Conservation (phyloP, 768 basidiomycete species). For the Saitozyma sp. region DNA sequence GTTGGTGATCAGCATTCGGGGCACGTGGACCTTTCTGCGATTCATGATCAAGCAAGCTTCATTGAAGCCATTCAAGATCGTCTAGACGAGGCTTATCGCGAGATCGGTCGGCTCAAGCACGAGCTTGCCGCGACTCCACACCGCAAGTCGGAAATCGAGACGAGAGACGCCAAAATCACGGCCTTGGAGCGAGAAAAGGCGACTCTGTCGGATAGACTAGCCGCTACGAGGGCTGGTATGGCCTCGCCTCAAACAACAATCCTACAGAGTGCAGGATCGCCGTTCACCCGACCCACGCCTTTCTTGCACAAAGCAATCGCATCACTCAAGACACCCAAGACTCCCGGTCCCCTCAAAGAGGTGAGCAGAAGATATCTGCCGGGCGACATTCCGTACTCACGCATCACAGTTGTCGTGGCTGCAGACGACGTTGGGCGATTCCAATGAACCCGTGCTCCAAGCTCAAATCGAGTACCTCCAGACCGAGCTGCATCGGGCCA, state of each 20-base stretch:
- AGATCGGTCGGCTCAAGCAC: slow-evolving; percentile 44
- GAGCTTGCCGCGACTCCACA: slow-evolving; percentile 32
- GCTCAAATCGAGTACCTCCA: slow-evolving; percentile 45
- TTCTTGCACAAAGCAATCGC: slow-evolving; percentile 38
- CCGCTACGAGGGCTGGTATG: slow-evolving; percentile 2
- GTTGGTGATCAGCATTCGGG: no score
- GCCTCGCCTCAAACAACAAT: slow-evolving; percentile 1
- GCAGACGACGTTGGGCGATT: slow-evolving; percentile 36
- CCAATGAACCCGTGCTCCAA: slow-evolving; percentile 35
- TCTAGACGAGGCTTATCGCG: slow-evolving; percentile 42
- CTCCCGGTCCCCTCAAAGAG: slow-evolving; percentile 43
- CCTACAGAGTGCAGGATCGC: slow-evolving; percentile 28
- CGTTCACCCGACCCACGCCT: slow-evolving; percentile 30
- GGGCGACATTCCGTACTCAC: slow-evolving; percentile 12
- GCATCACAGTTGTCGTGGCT: slow-evolving; percentile 43
- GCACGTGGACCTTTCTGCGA: neutral
- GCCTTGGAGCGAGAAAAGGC: slow-evolving; percentile 46
- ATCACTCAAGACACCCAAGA: slow-evolving; percentile 36
- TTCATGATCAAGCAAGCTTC: slow-evolving; percentile 19
- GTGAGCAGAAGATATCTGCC: slow-evolving; percentile 17
- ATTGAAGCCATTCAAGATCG: slow-evolving; percentile 35
- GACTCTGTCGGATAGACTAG: slow-evolving; percentile 31
- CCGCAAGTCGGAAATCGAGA: slow-evolving; percentile 32
- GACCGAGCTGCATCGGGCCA: slow-evolving; percentile 36
- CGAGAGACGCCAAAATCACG: slow-evolving; percentile 35